Percentiles rank a stretch among this genome's conserved stretches.
phyloP scores from a whole-genome alignment of 805 yeast genomes.

The Helenozyma baotianmanensis region DNA sequence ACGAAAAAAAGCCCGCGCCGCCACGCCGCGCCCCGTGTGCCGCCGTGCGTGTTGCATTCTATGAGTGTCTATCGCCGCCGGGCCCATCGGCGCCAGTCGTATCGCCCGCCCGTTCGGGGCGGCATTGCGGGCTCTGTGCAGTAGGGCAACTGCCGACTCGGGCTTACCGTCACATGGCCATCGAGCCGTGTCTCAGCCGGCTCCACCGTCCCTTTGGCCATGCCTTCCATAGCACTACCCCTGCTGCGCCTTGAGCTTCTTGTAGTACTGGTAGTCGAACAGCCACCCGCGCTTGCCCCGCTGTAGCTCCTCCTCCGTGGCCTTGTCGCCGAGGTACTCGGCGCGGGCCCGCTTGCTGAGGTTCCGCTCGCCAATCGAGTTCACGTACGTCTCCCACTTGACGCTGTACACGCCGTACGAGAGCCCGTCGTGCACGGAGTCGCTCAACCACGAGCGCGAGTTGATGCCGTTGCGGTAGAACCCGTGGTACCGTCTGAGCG shows the following conservation, averaged over 20 bases:
- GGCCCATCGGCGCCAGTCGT: too few species aligned
- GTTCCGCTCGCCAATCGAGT: conserved; percentile 24
- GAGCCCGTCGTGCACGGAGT: conserved; percentile 66
- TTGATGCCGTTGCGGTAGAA: conserved; percentile 62
- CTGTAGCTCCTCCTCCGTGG: conserved; percentile 6
- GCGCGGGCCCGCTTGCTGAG: conserved; percentile 25
- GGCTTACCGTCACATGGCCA: too few species aligned
- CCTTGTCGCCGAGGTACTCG: conserved; percentile 24
- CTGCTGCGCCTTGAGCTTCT: conserved; percentile 24
- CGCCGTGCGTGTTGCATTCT: too few species aligned
- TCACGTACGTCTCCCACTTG: conserved; percentile 40
- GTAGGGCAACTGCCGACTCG: too few species aligned
- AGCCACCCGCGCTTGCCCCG: conserved; percentile 27
- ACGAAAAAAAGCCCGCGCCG: too few species aligned
- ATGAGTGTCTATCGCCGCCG: too few species aligned
- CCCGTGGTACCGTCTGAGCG: conserved; percentile 61
- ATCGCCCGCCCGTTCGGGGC: too few species aligned
- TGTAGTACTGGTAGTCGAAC: conserved; percentile 26
- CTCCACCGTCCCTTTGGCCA: too few species aligned
- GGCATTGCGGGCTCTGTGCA: too few species aligned
- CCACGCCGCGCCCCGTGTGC: too few species aligned
- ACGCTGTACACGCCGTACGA: conserved; percentile 61
- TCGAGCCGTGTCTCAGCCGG: too few species aligned
- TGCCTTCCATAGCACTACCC: too few species aligned
- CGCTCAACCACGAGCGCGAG: conserved; percentile 65